Conservation (phyloP, 129 eudicot species). For the Gnaphalium uliginosum region DNA sequence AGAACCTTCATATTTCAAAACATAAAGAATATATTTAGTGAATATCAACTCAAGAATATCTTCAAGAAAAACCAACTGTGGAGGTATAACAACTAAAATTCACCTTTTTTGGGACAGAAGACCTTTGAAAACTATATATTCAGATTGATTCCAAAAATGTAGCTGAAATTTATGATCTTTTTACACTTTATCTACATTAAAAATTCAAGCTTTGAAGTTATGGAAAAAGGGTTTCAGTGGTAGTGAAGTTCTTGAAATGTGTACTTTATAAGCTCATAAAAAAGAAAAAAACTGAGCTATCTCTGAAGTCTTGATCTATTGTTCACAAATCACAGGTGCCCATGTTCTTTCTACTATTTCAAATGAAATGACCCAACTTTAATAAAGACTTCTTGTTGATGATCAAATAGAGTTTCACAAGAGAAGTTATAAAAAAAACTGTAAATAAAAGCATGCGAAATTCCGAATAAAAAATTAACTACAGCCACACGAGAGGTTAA, state of each 20-base stretch:
- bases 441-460: neutral
- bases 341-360: constrained; percentile 29
- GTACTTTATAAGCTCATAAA: constrained; percentile 27
- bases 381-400: constrained; percentile 24
- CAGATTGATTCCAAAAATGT: constrained; percentile 12
- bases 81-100: constrained; percentile 17
- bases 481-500: neutral
- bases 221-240: constrained; percentile 10
- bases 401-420: constrained; percentile 2
- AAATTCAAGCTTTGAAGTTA: constrained; percentile 13
- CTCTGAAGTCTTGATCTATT: constrained; percentile 23
- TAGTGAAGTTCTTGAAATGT: constrained; percentile 25
- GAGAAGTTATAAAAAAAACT: neutral
- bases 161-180: constrained; percentile 23
- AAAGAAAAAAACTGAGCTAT: constrained; percentile 39
- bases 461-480: neutral
- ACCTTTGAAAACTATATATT: neutral
- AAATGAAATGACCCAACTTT: constrained; percentile 35
- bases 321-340: constrained; percentile 36
- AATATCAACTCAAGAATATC: neutral
- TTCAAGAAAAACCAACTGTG: constrained; percentile 3
- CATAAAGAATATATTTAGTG: neutral
- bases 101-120: constrained; percentile 13
- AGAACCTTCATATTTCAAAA: constrained; percentile 14
- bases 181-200: constrained; percentile 18